Conservation (phyloP, 345 rosid species). For the Aethionema arabicum region DNA sequence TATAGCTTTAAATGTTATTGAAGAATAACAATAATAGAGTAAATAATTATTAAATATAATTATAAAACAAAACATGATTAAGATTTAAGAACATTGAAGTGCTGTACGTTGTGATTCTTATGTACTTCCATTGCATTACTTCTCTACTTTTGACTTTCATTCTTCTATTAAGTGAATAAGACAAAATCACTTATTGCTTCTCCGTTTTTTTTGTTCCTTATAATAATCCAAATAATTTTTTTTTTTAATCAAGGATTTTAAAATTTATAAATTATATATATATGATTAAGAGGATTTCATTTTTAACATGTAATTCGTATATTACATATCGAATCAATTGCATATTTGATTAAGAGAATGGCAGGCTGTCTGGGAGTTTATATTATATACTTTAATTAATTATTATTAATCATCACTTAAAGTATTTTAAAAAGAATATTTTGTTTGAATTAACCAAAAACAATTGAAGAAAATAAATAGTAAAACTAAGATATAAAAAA, state of each 20-base stretch:
- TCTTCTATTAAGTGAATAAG: conserved; percentile 23
- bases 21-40: neutral
- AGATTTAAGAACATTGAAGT: neutral
- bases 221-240: neutral
- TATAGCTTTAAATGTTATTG: neutral
- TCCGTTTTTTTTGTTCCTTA: neutral
- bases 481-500: too few relatives aligned
- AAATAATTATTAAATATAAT: conserved; percentile 1
- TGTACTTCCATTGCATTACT: conserved; percentile 22
- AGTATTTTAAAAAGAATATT: too few relatives aligned
- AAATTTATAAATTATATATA: neutral
- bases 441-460: too few relatives aligned
- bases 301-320: too few relatives aligned
- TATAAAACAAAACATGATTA: conserved; percentile 8
- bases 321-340: too few relatives aligned
- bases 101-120: conserved; percentile 14
- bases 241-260: neutral
- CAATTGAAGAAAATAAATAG: too few relatives aligned
- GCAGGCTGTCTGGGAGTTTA: too few relatives aligned
- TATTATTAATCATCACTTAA: too few relatives aligned
- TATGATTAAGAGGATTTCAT: too few relatives aligned
- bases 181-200: conserved; percentile 7
- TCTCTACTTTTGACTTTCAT: too few relatives aligned
- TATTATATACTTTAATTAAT: too few relatives aligned
- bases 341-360: too few relatives aligned